A percentile compares a stretch with the other conserved stretches of the same genome.
Conservation (phyloP, 83 land plant species). For the Diphasiastrum complanatum region DNA sequence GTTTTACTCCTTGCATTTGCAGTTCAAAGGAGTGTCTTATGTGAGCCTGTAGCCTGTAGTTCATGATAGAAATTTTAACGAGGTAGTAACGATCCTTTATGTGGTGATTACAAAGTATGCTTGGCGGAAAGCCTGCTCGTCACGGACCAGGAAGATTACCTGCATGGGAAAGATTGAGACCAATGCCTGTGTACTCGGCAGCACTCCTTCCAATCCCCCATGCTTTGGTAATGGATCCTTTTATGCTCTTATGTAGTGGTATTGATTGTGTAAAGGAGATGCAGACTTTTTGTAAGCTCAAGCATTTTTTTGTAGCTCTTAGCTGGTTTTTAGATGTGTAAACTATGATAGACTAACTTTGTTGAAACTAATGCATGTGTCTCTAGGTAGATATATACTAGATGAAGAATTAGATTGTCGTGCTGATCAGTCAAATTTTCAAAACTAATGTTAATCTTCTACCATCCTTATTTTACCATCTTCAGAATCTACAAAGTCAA, state of each 20-base stretch:
- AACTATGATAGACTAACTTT: no score
- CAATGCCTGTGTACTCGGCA: conserved; percentile 80
- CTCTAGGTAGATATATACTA: no score
- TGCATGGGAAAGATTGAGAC: conserved; percentile 61
- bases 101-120: no score
- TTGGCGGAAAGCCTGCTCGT: conserved; percentile 18
- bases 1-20: background rate
- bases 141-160: conserved; percentile 24
- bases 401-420: no score
- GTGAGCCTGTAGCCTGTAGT: background rate
- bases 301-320: no score
- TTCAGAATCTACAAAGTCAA: no score
- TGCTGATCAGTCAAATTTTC: no score
- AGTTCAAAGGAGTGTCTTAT: background rate
- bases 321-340: no score
- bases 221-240: conserved; percentile 57
- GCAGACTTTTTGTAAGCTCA: no score
- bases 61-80: background rate
- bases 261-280: conserved; percentile 8
- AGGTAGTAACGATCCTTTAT: background rate
- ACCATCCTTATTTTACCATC: no score
- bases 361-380: no score
- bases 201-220: conserved; percentile 82
- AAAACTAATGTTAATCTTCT: no score
- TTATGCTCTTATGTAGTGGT: background rate